Base-by-base conservation (phyloP, 371 early-diverging fungal genomes). In the Mucor piriformis region DNA sequence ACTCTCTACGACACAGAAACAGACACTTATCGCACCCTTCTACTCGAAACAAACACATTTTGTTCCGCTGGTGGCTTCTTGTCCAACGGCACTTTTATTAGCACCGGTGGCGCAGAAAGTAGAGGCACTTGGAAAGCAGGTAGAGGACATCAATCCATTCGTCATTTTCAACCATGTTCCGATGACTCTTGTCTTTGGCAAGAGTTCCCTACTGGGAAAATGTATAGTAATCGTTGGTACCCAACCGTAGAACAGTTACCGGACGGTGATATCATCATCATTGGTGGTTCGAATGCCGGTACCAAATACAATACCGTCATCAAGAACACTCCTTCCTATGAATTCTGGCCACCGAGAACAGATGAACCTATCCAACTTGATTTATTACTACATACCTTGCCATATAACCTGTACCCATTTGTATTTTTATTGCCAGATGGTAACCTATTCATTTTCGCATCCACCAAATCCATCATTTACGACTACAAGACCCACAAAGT, bases 31-130 rank as follows among this genome's bases (percentile, higher is more conserved):
- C 67, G 85, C 40, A 53, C 73, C 16, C 51, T 86, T 2, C 61
- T 72, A 34, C 59, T 84, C 13, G 68, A 76, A 16, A 84, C 86
- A 35, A 86, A 86, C 51, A 86, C 85, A 5, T 86, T 86, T 52
- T 86, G 86, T 55, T 84, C 85, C 3, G 84, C 79, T 6, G 86
- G 86, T 47, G 82, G 83, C 13, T 83, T 83, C 57, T 65, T 84
- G 27, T 72, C 55, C 6, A 83, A 86, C 33, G 85, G 85, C 15
- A 84, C 80, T 3, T 67, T 86, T 44, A 82, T 86, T 51, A 81
- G 79, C 49, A 82, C 79, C 1, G 86, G 84, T 18, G 86, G 86
- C 18, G 85, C 76, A 10, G 84, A 84, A 54, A 61, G 66, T 27
- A 68, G 79, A 29, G 61, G 72, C 18, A 24, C 4, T 1, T 75